A percentile compares a stretch with the other conserved stretches of the same genome.
Evolutionary conservation across 202 grass and related monocot genomes (phyloP).

Genomic region (Carex sylvatica): DNA sequence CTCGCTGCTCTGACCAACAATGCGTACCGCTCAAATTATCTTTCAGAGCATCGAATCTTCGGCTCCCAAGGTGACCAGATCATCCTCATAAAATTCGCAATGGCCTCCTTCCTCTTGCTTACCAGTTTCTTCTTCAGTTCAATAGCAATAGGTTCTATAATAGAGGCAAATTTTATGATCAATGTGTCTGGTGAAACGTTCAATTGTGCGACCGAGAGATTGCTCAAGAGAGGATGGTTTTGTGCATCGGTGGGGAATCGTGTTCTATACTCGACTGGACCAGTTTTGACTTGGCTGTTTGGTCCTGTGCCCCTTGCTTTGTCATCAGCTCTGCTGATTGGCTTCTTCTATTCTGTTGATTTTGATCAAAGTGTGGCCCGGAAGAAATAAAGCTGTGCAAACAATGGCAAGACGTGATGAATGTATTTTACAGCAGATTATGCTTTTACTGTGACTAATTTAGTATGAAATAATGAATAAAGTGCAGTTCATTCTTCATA

Average conservation of each 20-base stretch:
- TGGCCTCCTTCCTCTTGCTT: conserved; percentile 28
- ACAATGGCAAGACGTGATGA: not conserved
- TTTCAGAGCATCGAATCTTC: conserved; percentile 14
- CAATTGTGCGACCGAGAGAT: not conserved
- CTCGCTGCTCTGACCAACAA: conserved; percentile 44
- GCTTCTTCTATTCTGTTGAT: conserved; percentile 34
- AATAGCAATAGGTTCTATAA: conserved; percentile 28
- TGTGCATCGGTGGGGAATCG: conserved; percentile 30
- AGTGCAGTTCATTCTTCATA: not conserved
- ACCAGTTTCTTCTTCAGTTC: conserved; percentile 38
- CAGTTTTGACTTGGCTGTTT: conserved; percentile 37
- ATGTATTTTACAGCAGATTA: not conserved
- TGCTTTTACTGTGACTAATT: not conserved
- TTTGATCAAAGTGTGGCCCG: not conserved
- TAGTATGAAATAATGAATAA: conserved; percentile 9
- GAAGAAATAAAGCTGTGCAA: not conserved
- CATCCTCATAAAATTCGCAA: conserved; percentile 33
- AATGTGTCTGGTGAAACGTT: conserved; percentile 22
- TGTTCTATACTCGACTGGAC: conserved; percentile 23
- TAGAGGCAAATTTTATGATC: conserved; percentile 41
- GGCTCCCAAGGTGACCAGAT: conserved; percentile 27
- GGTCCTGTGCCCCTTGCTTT: conserved; percentile 32
- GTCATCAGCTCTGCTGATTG: conserved; percentile 30
- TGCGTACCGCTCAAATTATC: conserved; percentile 21
- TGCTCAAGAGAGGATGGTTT: conserved; percentile 42